These are phyloP conservation scores for Protomyces pachydermus DNA, from an alignment of 1,139 yeast species.

Conservation along the genomic window DNA sequence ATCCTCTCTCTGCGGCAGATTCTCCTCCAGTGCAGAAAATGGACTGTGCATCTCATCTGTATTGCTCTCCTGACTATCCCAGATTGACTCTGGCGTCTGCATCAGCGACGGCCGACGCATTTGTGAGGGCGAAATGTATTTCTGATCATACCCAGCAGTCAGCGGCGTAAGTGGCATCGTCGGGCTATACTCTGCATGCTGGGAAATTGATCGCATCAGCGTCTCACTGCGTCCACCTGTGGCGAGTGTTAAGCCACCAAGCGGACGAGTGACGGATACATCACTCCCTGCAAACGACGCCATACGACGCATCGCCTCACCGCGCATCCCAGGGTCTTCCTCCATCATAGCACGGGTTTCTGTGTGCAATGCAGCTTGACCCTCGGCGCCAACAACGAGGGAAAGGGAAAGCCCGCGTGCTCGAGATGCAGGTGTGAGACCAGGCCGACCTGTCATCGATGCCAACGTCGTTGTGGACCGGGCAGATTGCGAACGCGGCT, in stretches of 20 bases:
- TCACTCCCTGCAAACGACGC: constrained; percentile 23
- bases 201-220: constrained; percentile 7
- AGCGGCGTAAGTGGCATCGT: constrained; percentile 13
- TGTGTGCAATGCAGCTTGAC: constrained; percentile 7
- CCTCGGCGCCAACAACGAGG: constrained; percentile 14
- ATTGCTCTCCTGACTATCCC: not conserved
- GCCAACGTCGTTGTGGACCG: not conserved
- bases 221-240: constrained; percentile 3
- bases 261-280: constrained; percentile 5
- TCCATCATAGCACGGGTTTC: not conserved
- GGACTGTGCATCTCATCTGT: not conserved
- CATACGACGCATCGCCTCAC: constrained; percentile 12
- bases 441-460: not conserved
- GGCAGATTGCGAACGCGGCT: not conserved
- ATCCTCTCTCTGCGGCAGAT: not conserved
- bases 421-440: not conserved
- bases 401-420: constrained; percentile 1
- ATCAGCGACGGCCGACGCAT: constrained; percentile 2
- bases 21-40: not conserved
- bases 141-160: not conserved
- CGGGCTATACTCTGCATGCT: constrained; percentile 16
- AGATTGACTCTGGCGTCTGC: constrained; percentile 19
- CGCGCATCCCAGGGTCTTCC: not conserved
- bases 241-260: not conserved
- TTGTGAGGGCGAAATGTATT: constrained; percentile 4